Evolutionary conservation across 2,329 filamentous ascomycete species (phyloP), one percentile per base, ranked within the genome.

Genomic region (Sporothrix humicola): DNA sequence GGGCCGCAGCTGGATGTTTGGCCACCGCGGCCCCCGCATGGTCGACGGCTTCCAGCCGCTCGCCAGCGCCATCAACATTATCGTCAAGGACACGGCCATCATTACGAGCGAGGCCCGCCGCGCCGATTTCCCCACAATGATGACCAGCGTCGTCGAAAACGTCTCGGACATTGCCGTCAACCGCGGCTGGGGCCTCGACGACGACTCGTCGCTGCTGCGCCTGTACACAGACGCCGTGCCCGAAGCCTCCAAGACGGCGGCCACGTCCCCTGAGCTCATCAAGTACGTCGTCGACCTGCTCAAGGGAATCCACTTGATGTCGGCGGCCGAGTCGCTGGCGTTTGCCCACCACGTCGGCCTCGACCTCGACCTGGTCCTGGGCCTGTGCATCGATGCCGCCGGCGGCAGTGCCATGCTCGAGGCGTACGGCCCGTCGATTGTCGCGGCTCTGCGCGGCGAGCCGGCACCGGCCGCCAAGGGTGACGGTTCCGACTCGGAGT

Each of bases 41-140:
- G 77, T 90, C 52, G 82, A 85, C 44, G 81, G 85, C 58, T 87
- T 84, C 79, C 81, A 85, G 75, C 88, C 88, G 0, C 80, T 89
- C 50, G 87, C 87, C 17, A 90, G 88, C 78, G 88, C 88, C 2
- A 78, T 89, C 68, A 86, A 85, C 44, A 90, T 90, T 76, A 90
- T 90, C 75, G 76, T 88, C 50, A 90, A 90, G 81, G 88, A 90
- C 79, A 82, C 84, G 78, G 85, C 87, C 69, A 93, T 93, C 80
- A 91, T 93, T 79, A 92, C 90, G 1, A 87, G 88, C 37, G 89
- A 89, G 73, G 89, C 90, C 0, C 84, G 89, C 23, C 82, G 87
- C 58, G 81, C 83, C 72, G 83, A 84, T 42, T 92, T 91, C 79
- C 86, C 89, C 0, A 86, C 86, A 0, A 89, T 89, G 0, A 86